Conservation (phyloP, 2,329 filamentous ascomycete species). For the Talaromyces amestolkiae region DNA sequence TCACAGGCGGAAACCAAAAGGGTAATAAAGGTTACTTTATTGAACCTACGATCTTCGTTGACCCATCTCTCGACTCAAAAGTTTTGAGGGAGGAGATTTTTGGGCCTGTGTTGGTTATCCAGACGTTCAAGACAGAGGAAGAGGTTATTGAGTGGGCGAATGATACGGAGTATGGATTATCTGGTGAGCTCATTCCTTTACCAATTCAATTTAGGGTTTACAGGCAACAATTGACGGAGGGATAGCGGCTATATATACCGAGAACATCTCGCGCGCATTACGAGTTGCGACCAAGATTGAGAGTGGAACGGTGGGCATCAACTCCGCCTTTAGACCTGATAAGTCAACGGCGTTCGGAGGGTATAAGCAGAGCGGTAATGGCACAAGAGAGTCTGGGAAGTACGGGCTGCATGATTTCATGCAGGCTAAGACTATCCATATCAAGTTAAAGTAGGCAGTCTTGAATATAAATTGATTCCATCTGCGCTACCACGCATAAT, state of each 20-base stretch:
- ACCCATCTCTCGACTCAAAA: neutral
- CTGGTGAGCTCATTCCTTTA: neutral
- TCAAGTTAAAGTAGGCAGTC: neutral
- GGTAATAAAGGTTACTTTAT: slow-evolving; percentile 20
- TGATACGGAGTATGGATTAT: slow-evolving; percentile 22
- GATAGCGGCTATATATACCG: slow-evolving; percentile 21
- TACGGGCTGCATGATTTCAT: slow-evolving; percentile 66
- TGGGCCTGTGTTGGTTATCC: slow-evolving; percentile 21
- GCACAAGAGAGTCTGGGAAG: slow-evolving; percentile 67
- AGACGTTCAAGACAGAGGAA: slow-evolving; percentile 19
- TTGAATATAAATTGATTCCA: neutral
- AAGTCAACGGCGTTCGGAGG: slow-evolving; percentile 62
- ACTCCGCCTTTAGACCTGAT: slow-evolving; percentile 24
- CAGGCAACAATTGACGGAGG: neutral
- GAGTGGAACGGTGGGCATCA: slow-evolving; percentile 24
- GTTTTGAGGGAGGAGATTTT: slow-evolving; percentile 22
- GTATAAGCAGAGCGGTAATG: slow-evolving; percentile 75
- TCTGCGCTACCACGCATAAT: too few species aligned
- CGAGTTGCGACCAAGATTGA: slow-evolving; percentile 22
- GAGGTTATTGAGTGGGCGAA: slow-evolving; percentile 25
- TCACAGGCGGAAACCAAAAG: slow-evolving; percentile 1
- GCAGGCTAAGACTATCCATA: slow-evolving; percentile 62
- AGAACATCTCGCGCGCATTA: slow-evolving; percentile 21
- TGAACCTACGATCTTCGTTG: slow-evolving; percentile 19
- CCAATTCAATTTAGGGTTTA: neutral